Percentiles rank a stretch among this genome's conserved stretches.
Evolutionary conservation across 176 grass and related monocot genomes (phyloP).

Genomic region (Stipa capillata): DNA sequence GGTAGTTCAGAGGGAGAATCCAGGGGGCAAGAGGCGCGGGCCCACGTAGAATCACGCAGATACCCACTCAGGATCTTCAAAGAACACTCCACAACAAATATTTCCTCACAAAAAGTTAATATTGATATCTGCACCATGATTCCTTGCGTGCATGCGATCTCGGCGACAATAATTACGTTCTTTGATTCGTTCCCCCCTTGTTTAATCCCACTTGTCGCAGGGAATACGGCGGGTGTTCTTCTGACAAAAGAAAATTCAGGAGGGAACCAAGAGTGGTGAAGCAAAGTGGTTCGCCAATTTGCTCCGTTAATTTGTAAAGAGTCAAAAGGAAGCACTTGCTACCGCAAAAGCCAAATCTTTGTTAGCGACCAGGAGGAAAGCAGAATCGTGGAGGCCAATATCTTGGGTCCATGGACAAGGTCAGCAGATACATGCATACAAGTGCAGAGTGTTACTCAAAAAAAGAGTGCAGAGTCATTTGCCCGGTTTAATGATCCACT

Average conservation of each 20-base stretch:
- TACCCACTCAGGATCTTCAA: slow-evolving; percentile 41
- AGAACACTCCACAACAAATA: neutral
- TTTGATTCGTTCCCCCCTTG: too few species aligned
- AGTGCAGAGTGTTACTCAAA: neutral
- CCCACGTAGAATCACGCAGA: slow-evolving; percentile 50
- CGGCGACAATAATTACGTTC: slow-evolving; percentile 15
- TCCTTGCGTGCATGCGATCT: slow-evolving; percentile 29
- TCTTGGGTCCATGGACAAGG: neutral
- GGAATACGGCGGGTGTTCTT: neutral
- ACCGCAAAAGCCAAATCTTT: neutral
- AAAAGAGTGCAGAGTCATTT: too few species aligned
- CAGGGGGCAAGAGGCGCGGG: slow-evolving; percentile 7
- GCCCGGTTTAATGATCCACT: neutral
- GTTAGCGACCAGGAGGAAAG: slow-evolving; percentile 6
- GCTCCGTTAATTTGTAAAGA: neutral
- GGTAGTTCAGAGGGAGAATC: slow-evolving; percentile 38
- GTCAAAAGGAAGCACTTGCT: slow-evolving; percentile 11
- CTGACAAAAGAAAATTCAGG: too few species aligned
- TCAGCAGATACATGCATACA: neutral
- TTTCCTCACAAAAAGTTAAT: neutral
- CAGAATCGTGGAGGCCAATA: neutral
- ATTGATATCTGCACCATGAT: neutral
- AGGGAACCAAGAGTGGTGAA: too few species aligned
- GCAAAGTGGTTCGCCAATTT: neutral
- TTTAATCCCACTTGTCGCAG: slow-evolving; percentile 19